Conservation (phyloP, 2,329 filamentous ascomycete species). For the Verruconis gallopava region DNA sequence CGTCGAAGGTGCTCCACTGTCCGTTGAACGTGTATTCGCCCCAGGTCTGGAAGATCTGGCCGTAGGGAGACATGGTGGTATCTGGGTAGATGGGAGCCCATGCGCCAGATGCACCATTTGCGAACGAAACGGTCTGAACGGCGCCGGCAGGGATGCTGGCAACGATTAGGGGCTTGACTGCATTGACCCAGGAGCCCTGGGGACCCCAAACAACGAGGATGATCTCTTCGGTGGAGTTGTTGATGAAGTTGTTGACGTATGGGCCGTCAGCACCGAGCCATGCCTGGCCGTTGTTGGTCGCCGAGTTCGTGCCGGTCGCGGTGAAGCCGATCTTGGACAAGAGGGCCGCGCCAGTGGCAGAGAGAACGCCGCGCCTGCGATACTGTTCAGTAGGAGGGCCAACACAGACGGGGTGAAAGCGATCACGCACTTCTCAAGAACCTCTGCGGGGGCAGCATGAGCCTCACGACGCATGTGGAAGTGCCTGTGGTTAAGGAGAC, state of each 20-base stretch:
- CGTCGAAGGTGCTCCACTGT: constrained; percentile 26
- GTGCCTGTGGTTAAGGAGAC: constrained; percentile 5
- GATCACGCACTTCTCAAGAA: constrained; percentile 6
- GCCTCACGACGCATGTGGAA: constrained; percentile 9
- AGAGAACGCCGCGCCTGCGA: constrained; percentile 5
- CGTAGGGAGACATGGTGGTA: constrained; percentile 22
- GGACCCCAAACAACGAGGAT: constrained; percentile 26
- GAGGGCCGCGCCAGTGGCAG: background rate
- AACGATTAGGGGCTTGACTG: constrained; percentile 20
- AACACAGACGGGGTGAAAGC: too few species aligned
- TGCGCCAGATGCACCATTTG: constrained; percentile 25
- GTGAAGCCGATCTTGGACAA: constrained; percentile 5
- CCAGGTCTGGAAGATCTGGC: constrained; percentile 33
- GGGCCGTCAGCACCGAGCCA: constrained; percentile 24
- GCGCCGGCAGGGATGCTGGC: constrained; percentile 26
- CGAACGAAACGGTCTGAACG: constrained; percentile 26
- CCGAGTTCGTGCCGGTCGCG: constrained; percentile 11
- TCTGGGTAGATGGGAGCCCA: constrained; percentile 27
- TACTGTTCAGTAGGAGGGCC: too few species aligned
- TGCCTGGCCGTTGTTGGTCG: constrained; percentile 19
- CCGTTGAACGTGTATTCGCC: constrained; percentile 30
- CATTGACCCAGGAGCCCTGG: constrained; percentile 23
- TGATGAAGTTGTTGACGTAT: constrained; percentile 25
- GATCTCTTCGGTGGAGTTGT: constrained; percentile 20
- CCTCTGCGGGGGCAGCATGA: constrained; percentile 1